phyloP scores from a whole-genome alignment of 2,329 filamentous ascomycete genomes.

The Penicillium brasilianum region DNA sequence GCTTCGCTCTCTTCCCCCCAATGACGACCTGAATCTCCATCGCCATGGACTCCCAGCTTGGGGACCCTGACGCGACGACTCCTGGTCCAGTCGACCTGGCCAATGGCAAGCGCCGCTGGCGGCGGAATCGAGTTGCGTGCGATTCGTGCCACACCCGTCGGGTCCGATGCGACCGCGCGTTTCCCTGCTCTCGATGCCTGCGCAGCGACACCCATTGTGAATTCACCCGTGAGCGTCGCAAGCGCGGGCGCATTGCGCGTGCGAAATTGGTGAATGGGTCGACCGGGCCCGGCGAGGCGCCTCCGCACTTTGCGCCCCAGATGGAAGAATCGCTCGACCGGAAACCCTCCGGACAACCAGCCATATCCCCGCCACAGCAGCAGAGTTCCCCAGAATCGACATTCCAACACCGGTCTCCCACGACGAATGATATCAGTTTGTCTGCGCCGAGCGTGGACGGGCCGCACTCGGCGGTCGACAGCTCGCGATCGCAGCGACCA shows the following conservation, averaged over 20 bases:
- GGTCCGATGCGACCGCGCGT: constrained; percentile 91
- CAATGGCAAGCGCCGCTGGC: constrained; percentile 43
- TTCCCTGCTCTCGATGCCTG: constrained; percentile 88
- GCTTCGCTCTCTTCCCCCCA: background rate
- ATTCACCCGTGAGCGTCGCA: constrained; percentile 90
- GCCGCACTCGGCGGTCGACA: constrained; percentile 32
- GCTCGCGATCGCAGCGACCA: constrained; percentile 26
- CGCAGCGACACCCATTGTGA: constrained; percentile 73
- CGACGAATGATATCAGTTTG: constrained; percentile 34
- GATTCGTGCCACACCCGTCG: constrained; percentile 94
- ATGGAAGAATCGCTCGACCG: constrained; percentile 20
- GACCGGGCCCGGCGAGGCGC: constrained; percentile 12
- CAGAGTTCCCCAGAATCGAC: constrained; percentile 33
- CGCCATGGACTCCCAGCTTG: constrained; percentile 39
- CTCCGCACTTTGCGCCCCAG: constrained; percentile 9
- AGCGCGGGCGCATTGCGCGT: constrained; percentile 77
- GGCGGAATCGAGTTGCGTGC: constrained; percentile 64
- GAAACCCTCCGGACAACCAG: constrained; percentile 20
- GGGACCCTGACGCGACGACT: constrained; percentile 31
- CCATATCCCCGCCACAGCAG: constrained; percentile 26
- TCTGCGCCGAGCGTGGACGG: constrained; percentile 40
- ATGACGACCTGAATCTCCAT: constrained; percentile 33
- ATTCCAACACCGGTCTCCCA: constrained; percentile 35
- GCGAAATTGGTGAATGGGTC: constrained; percentile 70
- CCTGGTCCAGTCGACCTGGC: constrained; percentile 28